Base-by-base conservation (phyloP, 495 filamentous ascomycete species). In the Aspergillus funiculosus region DNA sequence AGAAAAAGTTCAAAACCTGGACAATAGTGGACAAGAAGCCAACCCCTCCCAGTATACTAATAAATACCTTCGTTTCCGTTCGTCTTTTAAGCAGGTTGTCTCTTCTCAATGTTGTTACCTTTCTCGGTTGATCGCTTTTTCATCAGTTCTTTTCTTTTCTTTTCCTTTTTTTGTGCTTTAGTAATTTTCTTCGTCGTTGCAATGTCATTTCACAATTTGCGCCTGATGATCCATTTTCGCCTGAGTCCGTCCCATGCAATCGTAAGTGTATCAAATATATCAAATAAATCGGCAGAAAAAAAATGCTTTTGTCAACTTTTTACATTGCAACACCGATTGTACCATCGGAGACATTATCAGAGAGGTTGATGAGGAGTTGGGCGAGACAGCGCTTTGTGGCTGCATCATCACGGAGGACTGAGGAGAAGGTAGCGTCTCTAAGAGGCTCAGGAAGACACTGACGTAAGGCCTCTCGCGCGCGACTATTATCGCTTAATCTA, bases 351-450 rank as follows among this genome's bases (percentile, higher is more conserved):
- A 92, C 85, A 59, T 87, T 89, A 67, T 99, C 92, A 21, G 89
- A 92, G 34, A 99, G 80, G 63, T 96, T 96, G 69, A 99, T 95
- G 43, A 97, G 71, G 27, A 99, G 82, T 67, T 97, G 92, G 6
- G 91, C 88, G 22, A 99, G 81, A 62, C 92, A 99, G 43, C 92
- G 87, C 69, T 99, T 99, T 3, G 94, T 99, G 4, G 94, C 92
- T 6, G 92, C 94, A 54, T 99, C 92, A 57, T 97, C 92, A 41
- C 92, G 87, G 27, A 99, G 81, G 24, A 99, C 91, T 0, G 89
- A 87, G 21, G 87, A 92, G 68, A 99, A 99, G 6, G 92, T 99
- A 19, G 89, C 88, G 60, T 99, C 92, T 21, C 94, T 88, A 38
- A 99, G 80, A 7, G 92, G 94, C 57, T 97, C 91, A 4, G 92